Percentiles rank a stretch among this genome's conserved stretches.
Evolutionary conservation across 1,284 basidiomycete species (phyloP).

Genomic region (Gastroboletus turbinatus): DNA sequence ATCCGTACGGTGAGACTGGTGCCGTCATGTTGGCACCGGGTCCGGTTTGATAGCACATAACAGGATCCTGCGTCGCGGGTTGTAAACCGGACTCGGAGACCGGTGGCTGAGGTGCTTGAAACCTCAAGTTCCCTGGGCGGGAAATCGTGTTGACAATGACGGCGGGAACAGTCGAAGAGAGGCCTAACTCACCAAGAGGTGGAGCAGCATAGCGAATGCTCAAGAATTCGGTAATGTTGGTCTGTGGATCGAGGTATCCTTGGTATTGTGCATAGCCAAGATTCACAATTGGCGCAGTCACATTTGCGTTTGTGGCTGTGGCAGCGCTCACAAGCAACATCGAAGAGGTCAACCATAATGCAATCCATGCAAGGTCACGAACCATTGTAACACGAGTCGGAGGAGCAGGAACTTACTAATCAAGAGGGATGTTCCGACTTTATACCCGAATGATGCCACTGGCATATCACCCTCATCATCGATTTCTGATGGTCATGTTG

Average conservation of each 20-base stretch:
- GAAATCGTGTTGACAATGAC: background rate
- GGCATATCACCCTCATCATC: too few species aligned
- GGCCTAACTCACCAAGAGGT: slow-evolving; percentile 11
- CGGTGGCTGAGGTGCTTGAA: slow-evolving; percentile 17
- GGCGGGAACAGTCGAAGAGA: too few species aligned
- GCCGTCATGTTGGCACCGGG: background rate
- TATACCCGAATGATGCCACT: background rate
- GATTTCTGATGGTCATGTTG: too few species aligned
- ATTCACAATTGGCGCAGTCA: slow-evolving; percentile 4
- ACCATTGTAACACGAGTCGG: slow-evolving; percentile 1
- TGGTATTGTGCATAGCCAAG: slow-evolving; percentile 19
- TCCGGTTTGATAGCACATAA: slow-evolving; percentile 13
- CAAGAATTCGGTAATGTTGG: slow-evolving; percentile 13
- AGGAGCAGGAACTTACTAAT: background rate
- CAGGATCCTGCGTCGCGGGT: slow-evolving; percentile 15
- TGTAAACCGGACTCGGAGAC: slow-evolving; percentile 3
- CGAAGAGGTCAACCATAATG: background rate
- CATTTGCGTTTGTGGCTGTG: background rate
- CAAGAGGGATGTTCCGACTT: background rate
- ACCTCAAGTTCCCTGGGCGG: slow-evolving; percentile 12
- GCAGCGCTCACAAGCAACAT: background rate
- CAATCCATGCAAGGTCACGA: background rate
- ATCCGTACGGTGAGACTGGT: background rate
- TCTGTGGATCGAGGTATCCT: slow-evolving; percentile 10
- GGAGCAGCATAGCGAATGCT: slow-evolving; percentile 20